Percentiles rank a stretch among this genome's conserved stretches.
These are phyloP conservation scores for Termitomyces sp. DNA, from an alignment of 1,284 basidiomycete genomes.

Conservation along the genomic window DNA sequence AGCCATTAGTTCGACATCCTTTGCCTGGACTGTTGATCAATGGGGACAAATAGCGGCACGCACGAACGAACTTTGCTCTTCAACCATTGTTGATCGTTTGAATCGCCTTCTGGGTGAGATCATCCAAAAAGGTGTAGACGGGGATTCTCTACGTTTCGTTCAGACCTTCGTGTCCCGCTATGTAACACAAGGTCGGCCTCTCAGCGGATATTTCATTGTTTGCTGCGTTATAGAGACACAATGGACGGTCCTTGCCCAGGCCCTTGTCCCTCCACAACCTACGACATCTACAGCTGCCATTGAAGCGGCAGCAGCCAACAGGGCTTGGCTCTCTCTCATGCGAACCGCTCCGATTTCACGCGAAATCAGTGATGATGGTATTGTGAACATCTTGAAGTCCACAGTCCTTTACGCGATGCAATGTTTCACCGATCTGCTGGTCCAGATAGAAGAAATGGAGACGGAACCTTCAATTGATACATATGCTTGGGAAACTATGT, in stretches of 20 bases:
- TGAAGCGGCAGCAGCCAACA: conserved; percentile 77
- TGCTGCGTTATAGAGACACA: conserved; percentile 82
- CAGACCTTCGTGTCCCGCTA: conserved; percentile 77
- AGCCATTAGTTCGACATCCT: conserved; percentile 74
- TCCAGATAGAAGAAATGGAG: conserved; percentile 78
- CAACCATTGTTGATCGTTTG: conserved; percentile 59
- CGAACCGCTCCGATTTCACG: conserved; percentile 41
- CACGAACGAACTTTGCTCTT: conserved; percentile 54
- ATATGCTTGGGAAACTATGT: conserved; percentile 86
- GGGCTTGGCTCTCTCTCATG: conserved; percentile 71
- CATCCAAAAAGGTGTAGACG: conserved; percentile 46
- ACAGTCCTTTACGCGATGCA: conserved; percentile 61
- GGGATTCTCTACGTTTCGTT: conserved; percentile 50
- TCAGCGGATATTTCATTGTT: conserved; percentile 84
- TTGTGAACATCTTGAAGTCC: conserved; percentile 38
- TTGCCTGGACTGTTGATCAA: conserved; percentile 66
- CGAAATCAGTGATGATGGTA: conserved; percentile 33
- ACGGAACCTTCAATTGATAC: conserved; percentile 71
- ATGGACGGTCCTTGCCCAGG: conserved; percentile 80
- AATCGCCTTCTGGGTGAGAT: conserved; percentile 65
- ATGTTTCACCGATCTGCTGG: conserved; percentile 68
- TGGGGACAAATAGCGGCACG: conserved; percentile 57
- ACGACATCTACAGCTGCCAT: conserved; percentile 33
- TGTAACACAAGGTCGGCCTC: conserved; percentile 65
- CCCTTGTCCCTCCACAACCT: conserved; percentile 44